These are phyloP conservation scores for Komagataella pastoris DNA, from an alignment of 805 yeast species.

Conservation along the genomic window DNA sequence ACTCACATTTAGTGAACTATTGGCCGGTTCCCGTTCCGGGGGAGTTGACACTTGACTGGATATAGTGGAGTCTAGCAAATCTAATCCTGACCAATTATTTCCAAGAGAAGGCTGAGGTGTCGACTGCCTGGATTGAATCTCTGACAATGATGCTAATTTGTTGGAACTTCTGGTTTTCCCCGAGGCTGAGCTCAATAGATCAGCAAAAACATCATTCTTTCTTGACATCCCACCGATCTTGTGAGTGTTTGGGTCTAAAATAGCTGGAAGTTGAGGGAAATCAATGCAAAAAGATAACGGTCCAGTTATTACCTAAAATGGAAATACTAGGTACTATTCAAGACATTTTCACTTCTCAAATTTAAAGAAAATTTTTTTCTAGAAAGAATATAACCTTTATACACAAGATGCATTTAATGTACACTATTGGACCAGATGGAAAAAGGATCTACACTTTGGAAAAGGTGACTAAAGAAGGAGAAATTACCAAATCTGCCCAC, in stretches of 20 bases:
- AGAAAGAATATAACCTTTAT: background rate
- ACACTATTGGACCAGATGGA: constrained; percentile 89
- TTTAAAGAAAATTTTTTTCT: constrained; percentile 1
- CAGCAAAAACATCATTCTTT: constrained; percentile 29
- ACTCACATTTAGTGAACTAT: background rate
- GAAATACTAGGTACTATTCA: background rate
- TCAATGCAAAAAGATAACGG: background rate
- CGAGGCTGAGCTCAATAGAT: constrained; percentile 20
- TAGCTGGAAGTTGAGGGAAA: background rate
- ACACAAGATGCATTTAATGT: constrained; percentile 87
- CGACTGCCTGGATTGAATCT: constrained; percentile 10
- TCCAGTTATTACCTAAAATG: background rate
- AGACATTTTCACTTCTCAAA: background rate
- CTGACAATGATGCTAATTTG: constrained; percentile 17
- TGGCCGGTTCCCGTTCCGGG: background rate
- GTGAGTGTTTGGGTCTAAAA: background rate
- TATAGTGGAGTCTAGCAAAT: constrained; percentile 14
- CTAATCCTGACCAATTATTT: constrained; percentile 21
- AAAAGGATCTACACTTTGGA: constrained; percentile 89
- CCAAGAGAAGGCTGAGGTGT: constrained; percentile 1
- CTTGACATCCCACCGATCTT: constrained; percentile 5
- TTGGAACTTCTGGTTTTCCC: constrained; percentile 10
- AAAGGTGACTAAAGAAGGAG: constrained; percentile 73
- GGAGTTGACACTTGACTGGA: background rate
- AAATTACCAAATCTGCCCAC: constrained; percentile 96